Base-by-base conservation (phyloP, 495 filamentous ascomycete species). In the Penicillium argentinense region DNA sequence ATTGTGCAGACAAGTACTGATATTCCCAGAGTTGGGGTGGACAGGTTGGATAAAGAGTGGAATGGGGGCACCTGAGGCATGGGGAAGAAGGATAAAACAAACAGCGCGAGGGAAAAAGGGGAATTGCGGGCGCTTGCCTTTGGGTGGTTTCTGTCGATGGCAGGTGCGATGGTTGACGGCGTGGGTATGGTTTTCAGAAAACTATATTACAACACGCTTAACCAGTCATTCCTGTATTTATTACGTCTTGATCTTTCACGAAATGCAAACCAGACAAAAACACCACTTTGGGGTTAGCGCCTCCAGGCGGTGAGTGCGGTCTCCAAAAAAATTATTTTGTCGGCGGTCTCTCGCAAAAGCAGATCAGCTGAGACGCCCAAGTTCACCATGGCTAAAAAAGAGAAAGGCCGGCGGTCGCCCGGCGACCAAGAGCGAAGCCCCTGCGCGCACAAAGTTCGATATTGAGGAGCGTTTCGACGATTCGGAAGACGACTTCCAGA, bases 401-500 rank as follows among this genome's bases (percentile, higher is more conserved):
- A 83, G 88, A 73, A 93, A 92, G 69, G 81, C 79, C 2, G 72
- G 81, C 30, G 67, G 76, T 48, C 73, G 68, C 36, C 64, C 69
- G n/a, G 49, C 77, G 7, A 72, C 71, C 42, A 73, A 79, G 24
- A 71, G 77, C 39, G 64, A 82, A 25, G 53, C 60, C 8, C 53
- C 56, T n/a, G 57, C 56, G 32, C 54, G 53, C 12, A 57, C 72
- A 33, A 73, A 71, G 47, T 76, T 65, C 39, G 56, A 73, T 41
- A 79, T 83, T n/a, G 91, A 85, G 70, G 81, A 87, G 62, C 85
- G 92, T 59, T 85, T 96, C 53, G 89, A 91, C 56, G 84, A 95
- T 59, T 92, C 89, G 1, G 88, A 95, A 57, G 93, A 98, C 68
- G 90, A 93, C 49, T 95, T 96, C 67, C 85, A 87, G 56, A 69